phyloP scores from a whole-genome alignment of 2,329 filamentous ascomycete genomes.

The Zymoseptoria brevis region DNA sequence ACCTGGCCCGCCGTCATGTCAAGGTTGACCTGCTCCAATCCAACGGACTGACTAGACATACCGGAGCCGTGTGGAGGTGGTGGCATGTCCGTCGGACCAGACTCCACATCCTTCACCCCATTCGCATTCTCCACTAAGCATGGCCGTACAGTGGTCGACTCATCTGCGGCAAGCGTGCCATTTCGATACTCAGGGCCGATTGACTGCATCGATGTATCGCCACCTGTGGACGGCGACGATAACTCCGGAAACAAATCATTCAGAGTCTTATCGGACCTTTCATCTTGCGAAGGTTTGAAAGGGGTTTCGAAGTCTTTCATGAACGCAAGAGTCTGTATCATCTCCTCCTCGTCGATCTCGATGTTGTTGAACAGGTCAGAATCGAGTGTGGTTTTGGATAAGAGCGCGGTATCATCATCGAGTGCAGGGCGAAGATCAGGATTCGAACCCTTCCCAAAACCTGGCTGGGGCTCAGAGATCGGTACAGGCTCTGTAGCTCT shows the following conservation, averaged over 20 bases:
- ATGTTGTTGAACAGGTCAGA: background rate
- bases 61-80: background rate
- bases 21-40: background rate
- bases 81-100: background rate
- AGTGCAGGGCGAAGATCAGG: background rate
- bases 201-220: background rate
- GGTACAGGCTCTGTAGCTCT: background rate
- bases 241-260: background rate
- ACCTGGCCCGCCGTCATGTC: background rate
- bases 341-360: background rate
- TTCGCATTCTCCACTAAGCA: background rate
- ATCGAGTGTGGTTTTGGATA: background rate
- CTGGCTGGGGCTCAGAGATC: background rate
- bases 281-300: background rate
- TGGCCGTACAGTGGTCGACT: background rate
- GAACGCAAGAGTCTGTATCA: background rate
- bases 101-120: background rate
- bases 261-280: background rate
- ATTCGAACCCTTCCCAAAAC: background rate
- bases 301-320: background rate
- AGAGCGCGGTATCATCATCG: background rate
- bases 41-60: background rate
- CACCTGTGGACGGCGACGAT: background rate
- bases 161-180: background rate
- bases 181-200: background rate